Evolutionary conservation across 768 basidiomycete species (phyloP).

Genomic region (Leccinellum rugosiceps): DNA sequence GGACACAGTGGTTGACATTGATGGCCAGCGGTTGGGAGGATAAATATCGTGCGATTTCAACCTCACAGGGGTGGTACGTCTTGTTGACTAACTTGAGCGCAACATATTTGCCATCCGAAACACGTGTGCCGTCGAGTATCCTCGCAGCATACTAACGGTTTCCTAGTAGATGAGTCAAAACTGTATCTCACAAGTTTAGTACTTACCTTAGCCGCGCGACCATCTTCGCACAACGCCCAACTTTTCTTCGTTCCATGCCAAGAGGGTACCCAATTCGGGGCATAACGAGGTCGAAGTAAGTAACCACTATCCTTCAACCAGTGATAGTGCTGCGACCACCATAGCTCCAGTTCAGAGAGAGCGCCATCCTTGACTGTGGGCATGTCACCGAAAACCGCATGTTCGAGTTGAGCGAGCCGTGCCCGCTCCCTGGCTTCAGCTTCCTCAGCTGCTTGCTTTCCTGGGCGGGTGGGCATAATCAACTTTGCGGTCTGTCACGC

Average conservation of each 20-base stretch:
- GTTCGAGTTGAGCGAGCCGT: background rate
- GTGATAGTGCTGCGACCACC: constrained; percentile 11
- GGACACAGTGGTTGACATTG: constrained; percentile 35
- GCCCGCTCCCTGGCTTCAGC: background rate
- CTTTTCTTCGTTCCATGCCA: constrained; percentile 9
- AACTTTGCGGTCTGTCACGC: too few species aligned
- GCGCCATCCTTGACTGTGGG: background rate
- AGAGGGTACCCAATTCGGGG: constrained; percentile 20
- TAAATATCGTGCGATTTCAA: constrained; percentile 28
- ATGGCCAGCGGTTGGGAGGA: background rate
- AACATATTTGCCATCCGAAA: constrained; percentile 28
- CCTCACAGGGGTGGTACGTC: constrained; percentile 25
- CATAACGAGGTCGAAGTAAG: constrained; percentile 17
- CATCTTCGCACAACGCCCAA: constrained; percentile 2
- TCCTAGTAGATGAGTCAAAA: too few species aligned
- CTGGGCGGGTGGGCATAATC: background rate
- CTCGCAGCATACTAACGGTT: constrained; percentile 11
- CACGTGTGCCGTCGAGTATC: constrained; percentile 30
- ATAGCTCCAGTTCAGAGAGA: constrained; percentile 5
- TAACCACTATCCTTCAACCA: constrained; percentile 19
- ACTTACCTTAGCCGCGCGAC: constrained; percentile 1
- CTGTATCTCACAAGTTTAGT: background rate
- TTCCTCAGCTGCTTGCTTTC: background rate
- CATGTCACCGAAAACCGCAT: background rate
- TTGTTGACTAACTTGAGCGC: constrained; percentile 27